Evolutionary conservation across 495 filamentous ascomycete species (phyloP), one percentile per base, ranked within the genome.

Genomic region (Diplogelasinospora grovesii): DNA sequence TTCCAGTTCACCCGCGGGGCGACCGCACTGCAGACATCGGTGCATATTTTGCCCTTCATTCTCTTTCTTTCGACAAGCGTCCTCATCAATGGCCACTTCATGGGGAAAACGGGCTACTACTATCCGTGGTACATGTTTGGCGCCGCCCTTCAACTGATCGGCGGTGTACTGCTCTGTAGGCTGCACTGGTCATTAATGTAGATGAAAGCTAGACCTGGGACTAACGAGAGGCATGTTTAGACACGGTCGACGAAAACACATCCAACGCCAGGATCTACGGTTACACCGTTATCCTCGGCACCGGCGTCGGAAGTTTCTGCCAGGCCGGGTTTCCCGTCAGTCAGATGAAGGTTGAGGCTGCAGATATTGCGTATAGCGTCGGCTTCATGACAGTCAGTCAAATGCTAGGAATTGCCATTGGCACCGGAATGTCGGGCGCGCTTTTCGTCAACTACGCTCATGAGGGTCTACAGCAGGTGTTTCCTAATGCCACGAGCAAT

Each of bases 41-140:
- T 82, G 0, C 66, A 73, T 8, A 60, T 82, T 2, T 64, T 84
- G 3, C 80, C 82, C 4, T 76, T 75, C 41, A 66, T 82, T 32
- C 31, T 66, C 29, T 31, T 77, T 3, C 49, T 72, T 33, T 66
- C 78, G 20, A 54, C 65, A 41, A 49, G 57, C 21, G 60, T 59
- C 26, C 50, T 79, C 10, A 23, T 53, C 25, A 71, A 73, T 33
- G 79, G 81, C 19, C 57, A 53, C 7, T 36, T 78, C 18, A 67
- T 85, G 50, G 49, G 59, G 2, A 63, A 61, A 18, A 46, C 59
- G 8, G 67, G 69, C 1, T 70, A 71, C 47, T 81, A 81, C 53
- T 69, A 71, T 61, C 73, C 73, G 0, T 78, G 78, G 69, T 85
- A 75, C 51, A 36, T 75, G 3, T 36, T 65, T 1, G 70, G 67